Base-by-base conservation (phyloP, 2,329 filamentous ascomycete species). In the Aspergillus calidoustus region DNA sequence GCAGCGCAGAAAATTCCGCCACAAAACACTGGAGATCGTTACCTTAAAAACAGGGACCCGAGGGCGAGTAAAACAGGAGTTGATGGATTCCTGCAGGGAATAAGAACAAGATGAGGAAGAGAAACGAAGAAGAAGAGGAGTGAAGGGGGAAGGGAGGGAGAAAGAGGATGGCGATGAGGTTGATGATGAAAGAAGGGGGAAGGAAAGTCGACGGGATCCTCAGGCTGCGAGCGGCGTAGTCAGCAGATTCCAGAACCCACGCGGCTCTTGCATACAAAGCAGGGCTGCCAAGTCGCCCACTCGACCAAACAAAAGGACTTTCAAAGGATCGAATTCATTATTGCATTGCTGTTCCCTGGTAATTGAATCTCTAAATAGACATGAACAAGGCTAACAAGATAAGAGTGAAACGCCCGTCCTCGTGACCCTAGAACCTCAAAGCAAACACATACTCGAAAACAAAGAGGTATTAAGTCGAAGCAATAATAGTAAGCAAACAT, bases 121-220 rank as follows among this genome's bases (percentile, higher is more conserved):
- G 41, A 49, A 50, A 57, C 52, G 55, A 44, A 51, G 44, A 53
- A 52, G 31, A 53, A 50, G 50, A 52, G 41, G 53, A 54, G 46
- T 38, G 43, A 55, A 55, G 34, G 50, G 46, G 56, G 60, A 59
- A 61, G 53, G 54, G 50, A 52, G 58, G 58, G 34, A 43, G 55
- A 61, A 50, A 52, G 48, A 34, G 54, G 62, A 57, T 57, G 48
- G 34, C 13, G 34, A 41, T 41, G 58, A 55, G 44, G 47, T 31
- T 60, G 62, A 63, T 63, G 67, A 66, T 68, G 66, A 66, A 69
- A 64, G 63, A 64, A 68, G 62, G 62, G 60, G 60, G 61, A 62
- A 57, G 54, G 52, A 62, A 50, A 63, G 44, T 57, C 34, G 57
- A 54, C 51, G 51, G 34, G 11, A 41, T 41, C 60, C 56, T 50